These are phyloP conservation scores for Calocybe cyanea DNA, from an alignment of 768 basidiomycete species.

Conservation along the genomic window DNA sequence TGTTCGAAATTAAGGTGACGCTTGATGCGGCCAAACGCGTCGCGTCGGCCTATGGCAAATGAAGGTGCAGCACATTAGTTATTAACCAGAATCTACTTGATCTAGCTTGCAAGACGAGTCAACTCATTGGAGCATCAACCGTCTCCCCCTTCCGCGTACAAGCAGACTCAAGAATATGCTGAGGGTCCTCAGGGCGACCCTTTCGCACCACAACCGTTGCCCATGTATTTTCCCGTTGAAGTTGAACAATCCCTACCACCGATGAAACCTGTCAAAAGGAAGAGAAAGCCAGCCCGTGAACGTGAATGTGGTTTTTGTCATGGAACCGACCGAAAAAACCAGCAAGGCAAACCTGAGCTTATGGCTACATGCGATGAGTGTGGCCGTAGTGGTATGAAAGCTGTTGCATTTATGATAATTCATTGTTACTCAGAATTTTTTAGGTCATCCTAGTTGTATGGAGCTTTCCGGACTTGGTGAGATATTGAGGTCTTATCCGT, in stretches of 20 bases:
- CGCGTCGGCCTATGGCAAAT: conserved; percentile 51
- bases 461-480: conserved; percentile 54
- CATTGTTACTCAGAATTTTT: conserved; percentile 3
- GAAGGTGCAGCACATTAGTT: conserved; percentile 20
- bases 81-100: conserved; percentile 20
- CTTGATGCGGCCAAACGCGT: conserved; percentile 50
- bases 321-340: conserved; percentile 60
- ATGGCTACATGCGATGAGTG: conserved; percentile 83
- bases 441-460: conserved; percentile 89
- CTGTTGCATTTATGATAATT: conserved; percentile 6
- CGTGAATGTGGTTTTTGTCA: conserved; percentile 76
- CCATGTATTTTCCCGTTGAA: conserved; percentile 48
- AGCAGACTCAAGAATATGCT: conserved; percentile 50
- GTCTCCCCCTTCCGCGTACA: conserved; percentile 26
- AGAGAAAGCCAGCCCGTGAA: conserved; percentile 48
- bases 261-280: conserved; percentile 45
- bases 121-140: conserved; percentile 20
- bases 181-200: conserved; percentile 82
- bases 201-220: conserved; percentile 63
- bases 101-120: conserved; percentile 23
- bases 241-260: conserved; percentile 37
- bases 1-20: conserved; percentile 16
- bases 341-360: conserved; percentile 49
- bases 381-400: conserved; percentile 69
- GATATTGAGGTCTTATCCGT: conserved; percentile 67